These are phyloP conservation scores for Neospermospora avenae DNA, from an alignment of 2,329 filamentous ascomycete species.

Conservation along the genomic window DNA sequence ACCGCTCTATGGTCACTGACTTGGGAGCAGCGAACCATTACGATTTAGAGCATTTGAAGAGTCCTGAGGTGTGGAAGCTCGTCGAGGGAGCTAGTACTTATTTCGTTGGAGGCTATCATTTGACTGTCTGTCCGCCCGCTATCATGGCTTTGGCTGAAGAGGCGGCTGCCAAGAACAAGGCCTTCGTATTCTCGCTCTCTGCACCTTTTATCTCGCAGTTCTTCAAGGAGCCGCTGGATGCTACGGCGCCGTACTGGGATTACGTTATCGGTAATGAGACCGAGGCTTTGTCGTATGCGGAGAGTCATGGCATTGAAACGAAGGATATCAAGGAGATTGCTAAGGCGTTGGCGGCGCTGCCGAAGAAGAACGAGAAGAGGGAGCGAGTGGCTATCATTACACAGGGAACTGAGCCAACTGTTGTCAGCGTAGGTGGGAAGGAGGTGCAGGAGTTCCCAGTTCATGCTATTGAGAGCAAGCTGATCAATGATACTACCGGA, in stretches of 20 bases:
- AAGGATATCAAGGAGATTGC: conserved; percentile 83
- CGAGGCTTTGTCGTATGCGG: conserved; percentile 84
- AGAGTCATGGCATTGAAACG: conserved; percentile 70
- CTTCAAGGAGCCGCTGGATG: conserved; percentile 94
- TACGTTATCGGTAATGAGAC: conserved; percentile 97
- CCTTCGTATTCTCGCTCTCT: conserved; percentile 85
- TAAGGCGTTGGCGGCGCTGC: conserved; percentile 78
- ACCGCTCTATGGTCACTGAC: conserved; percentile 92
- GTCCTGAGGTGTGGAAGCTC: conserved; percentile 84
- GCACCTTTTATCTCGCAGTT: conserved; percentile 96
- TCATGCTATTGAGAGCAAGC: conserved; percentile 68
- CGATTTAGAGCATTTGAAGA: conserved; percentile 89
- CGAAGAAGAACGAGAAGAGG: conserved; percentile 86
- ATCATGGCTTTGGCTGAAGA: conserved; percentile 88
- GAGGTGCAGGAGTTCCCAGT: conserved; percentile 76
- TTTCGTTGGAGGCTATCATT: conserved; percentile 95
- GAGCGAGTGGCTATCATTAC: conserved; percentile 88
- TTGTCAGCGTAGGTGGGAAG: conserved; percentile 74
- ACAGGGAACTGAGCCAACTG: conserved; percentile 86
- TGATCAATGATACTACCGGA: conserved; percentile 95
- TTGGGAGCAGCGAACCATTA: conserved; percentile 97
- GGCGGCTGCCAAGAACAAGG: conserved; percentile 85
- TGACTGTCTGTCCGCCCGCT: conserved; percentile 91
- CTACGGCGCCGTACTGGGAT: conserved; percentile 86
- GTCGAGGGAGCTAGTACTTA: conserved; percentile 85